Percentiles rank a stretch among this genome's conserved stretches.
Conservation (phyloP, 169 alveolate species). For the Cryptosporidium meleagridis region DNA sequence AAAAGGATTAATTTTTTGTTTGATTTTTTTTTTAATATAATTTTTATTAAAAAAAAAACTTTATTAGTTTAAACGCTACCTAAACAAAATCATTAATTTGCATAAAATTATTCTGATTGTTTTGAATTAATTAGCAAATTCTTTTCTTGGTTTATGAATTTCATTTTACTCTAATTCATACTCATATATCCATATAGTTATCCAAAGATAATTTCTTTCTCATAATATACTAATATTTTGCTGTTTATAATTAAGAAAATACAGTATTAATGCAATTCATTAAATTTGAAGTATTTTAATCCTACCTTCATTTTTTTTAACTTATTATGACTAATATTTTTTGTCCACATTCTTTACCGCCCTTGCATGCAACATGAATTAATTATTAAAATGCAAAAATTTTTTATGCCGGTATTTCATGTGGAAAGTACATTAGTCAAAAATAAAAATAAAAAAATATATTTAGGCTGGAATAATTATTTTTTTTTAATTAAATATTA, state of each 20-base stretch:
- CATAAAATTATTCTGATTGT: too few relatives aligned
- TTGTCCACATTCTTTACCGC: constrained; percentile 1
- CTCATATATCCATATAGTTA: too few relatives aligned
- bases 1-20: not conserved
- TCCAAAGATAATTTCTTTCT: too few relatives aligned
- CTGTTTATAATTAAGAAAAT: too few relatives aligned
- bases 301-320: not conserved
- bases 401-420: constrained; percentile 1
- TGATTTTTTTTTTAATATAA: not conserved
- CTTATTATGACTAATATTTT: not conserved
- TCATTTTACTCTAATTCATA: too few relatives aligned
- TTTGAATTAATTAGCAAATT: too few relatives aligned
- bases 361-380: constrained; percentile 1
- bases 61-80: too few relatives aligned
- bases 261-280: not conserved
- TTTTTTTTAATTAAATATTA: not conserved
- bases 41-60: not conserved
- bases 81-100: too few relatives aligned
- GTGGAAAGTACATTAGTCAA: not conserved
- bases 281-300: not conserved
- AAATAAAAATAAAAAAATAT: not conserved
- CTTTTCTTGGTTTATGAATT: too few relatives aligned
- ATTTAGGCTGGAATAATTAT: not conserved
- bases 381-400: not conserved
- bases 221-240: too few relatives aligned